A percentile compares a stretch with the other conserved stretches of the same genome.
phyloP scores from a whole-genome alignment of 257 asterid genomes.

The Nicotiana tomentosiformis region DNA sequence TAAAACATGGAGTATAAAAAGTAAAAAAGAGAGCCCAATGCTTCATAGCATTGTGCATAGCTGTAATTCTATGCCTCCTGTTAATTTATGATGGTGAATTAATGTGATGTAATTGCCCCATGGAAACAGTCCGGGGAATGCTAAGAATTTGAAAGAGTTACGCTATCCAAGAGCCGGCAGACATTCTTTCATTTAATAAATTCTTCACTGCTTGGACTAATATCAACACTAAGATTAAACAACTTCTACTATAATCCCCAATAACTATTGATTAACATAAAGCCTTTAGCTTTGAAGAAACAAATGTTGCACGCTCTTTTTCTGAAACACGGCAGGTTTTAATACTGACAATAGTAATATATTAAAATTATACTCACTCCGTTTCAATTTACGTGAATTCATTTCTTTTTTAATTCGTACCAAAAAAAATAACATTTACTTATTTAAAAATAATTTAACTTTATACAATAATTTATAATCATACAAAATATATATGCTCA shows the following conservation, averaged over 20 bases:
- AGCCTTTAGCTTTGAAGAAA: too few relatives aligned
- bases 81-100: not conserved
- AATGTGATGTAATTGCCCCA: not conserved
- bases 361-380: too few relatives aligned
- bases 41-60: not conserved
- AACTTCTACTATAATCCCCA: not conserved
- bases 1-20: too few relatives aligned
- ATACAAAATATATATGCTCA: too few relatives aligned
- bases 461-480: too few relatives aligned
- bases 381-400: too few relatives aligned
- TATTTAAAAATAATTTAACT: too few relatives aligned
- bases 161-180: not conserved
- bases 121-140: not conserved
- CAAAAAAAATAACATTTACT: too few relatives aligned
- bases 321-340: too few relatives aligned
- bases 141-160: not conserved
- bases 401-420: too few relatives aligned
- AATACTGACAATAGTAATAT: too few relatives aligned
- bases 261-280: not conserved
- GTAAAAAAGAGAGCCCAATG: not conserved
- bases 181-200: not conserved
- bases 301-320: not conserved
- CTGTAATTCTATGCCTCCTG: too few relatives aligned
- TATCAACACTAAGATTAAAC: not conserved
- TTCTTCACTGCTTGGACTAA: not conserved